These are phyloP conservation scores for Zygnema circumcarinatum DNA, from an alignment of 139 green algal species.

Conservation along the genomic window DNA sequence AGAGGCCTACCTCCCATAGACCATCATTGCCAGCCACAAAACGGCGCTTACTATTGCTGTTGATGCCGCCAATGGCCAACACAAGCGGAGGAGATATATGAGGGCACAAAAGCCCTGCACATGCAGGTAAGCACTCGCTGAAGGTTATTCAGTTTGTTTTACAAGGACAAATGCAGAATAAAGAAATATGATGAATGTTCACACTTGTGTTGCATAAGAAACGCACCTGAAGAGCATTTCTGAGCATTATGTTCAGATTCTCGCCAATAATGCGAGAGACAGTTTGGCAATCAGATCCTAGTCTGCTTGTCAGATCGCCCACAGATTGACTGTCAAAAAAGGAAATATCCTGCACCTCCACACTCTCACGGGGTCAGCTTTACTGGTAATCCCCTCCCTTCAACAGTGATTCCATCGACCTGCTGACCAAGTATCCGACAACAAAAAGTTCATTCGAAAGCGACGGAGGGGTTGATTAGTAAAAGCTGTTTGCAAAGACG, in stretches of 20 bases:
- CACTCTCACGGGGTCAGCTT: background rate
- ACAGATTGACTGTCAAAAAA: conserved; percentile 54
- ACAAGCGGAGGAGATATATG: conserved; percentile 75
- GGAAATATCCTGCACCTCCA: conserved; percentile 48
- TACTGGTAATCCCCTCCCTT: background rate
- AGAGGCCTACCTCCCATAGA: conserved; percentile 39
- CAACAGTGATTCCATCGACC: too few relatives aligned
- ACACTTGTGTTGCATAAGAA: too few relatives aligned
- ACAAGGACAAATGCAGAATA: too few relatives aligned
- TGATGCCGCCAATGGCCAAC: conserved; percentile 68
- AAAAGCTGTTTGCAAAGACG: too few relatives aligned
- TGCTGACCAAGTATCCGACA: too few relatives aligned
- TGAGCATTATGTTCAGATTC: conserved; percentile 83
- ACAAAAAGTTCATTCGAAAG: too few relatives aligned
- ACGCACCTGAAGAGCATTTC: conserved; percentile 78
- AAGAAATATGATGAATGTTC: too few relatives aligned
- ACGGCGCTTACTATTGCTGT: conserved; percentile 65
- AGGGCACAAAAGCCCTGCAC: conserved; percentile 67
- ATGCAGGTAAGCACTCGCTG: background rate
- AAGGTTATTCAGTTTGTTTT: too few relatives aligned
- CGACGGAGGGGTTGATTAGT: too few relatives aligned
- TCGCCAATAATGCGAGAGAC: conserved; percentile 76
- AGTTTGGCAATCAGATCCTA: conserved; percentile 69
- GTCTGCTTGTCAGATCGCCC: conserved; percentile 55
- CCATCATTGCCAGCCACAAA: conserved; percentile 63